Evolutionary conservation across 257 asterid genomes (phyloP), one percentile per base, ranked within the genome.

Genomic region (Solanum appendiculatum): DNA sequence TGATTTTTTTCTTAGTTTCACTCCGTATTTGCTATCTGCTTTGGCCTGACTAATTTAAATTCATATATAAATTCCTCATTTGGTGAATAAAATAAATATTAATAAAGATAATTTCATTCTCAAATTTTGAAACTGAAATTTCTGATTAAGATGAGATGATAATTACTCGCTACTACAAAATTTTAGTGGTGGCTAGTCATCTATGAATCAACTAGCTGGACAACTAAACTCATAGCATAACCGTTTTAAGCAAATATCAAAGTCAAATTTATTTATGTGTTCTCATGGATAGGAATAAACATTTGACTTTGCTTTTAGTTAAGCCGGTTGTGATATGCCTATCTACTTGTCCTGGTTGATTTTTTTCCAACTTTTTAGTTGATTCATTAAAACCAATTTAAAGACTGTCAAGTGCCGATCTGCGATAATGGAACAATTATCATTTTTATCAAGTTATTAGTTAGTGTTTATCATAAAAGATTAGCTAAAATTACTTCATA

Each of bases 1-100:
- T 51, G 23, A 51, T 51, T 51, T 51, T 51, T 46, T 51, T 51
- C 9, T 33, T 33, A 3, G 3, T 51, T 51, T 48, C 1, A 5
- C 56, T 48, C 21, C 1, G 7, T 46, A 46, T 46, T 46, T 46
- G 23, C 15, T 51, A 51, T 51, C 3, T 5, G 3, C 1, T 2
- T 51, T 51, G 3, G 1, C 0, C 2, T 13, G 2, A 72, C 5
- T 9, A 72, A 36, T 36, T 18, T 0, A 1, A 21, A 72, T 72
- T 34, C 13, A 2, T 21, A 0, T 0, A 2, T 20, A 18, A 10
- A 36, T 25, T 1, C 0, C 2, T 10, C 1, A 64, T 23, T 25
- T 11, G 11, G 7, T 4, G 18, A 56, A 34, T 20, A 36, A 2
- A 36, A 18, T 0, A 1, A 1, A 54, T 20, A 9, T 14, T 8